Percentiles rank a stretch among this genome's conserved stretches.
Conservation (phyloP, 2,329 filamentous ascomycete species). For the Trichoderma sp. region DNA sequence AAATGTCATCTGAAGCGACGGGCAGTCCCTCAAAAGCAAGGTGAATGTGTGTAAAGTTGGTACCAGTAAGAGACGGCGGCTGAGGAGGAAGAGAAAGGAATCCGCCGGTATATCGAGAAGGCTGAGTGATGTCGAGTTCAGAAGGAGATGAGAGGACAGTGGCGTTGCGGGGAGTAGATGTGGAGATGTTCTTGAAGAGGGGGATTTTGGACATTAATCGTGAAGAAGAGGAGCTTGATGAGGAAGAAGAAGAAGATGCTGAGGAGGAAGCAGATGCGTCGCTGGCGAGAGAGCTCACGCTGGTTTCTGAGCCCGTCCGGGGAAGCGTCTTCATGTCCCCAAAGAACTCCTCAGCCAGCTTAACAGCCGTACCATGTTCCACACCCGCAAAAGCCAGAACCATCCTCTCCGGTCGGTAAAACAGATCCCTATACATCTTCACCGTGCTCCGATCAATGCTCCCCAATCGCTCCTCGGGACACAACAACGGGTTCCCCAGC, state of each 20-base stretch:
- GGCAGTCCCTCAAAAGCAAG: slow-evolving; percentile 93
- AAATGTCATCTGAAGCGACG: slow-evolving; percentile 88
- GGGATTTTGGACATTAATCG: slow-evolving; percentile 78
- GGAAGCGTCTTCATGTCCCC: slow-evolving; percentile 76
- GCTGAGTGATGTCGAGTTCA: slow-evolving; percentile 57
- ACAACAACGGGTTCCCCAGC: slow-evolving; percentile 87
- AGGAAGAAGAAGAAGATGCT: slow-evolving; percentile 23
- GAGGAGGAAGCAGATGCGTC: slow-evolving; percentile 34
- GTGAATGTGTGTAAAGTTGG: slow-evolving; percentile 87
- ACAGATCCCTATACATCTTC: slow-evolving; percentile 73
- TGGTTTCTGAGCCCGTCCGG: slow-evolving; percentile 58
- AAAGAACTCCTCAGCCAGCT: slow-evolving; percentile 79
- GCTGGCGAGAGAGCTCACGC: slow-evolving; percentile 40
- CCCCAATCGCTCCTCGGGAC: slow-evolving; percentile 76
- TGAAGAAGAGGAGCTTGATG: slow-evolving; percentile 42
- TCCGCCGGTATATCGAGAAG: slow-evolving; percentile 88
- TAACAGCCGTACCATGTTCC: slow-evolving; percentile 74
- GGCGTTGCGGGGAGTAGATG: slow-evolving; percentile 63
- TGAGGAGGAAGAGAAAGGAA: slow-evolving; percentile 83
- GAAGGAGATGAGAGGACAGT: slow-evolving; percentile 49
- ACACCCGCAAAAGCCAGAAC: slow-evolving; percentile 95
- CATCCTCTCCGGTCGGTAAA: slow-evolving; percentile 86
- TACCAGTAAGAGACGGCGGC: slow-evolving; percentile 73
- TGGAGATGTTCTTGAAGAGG: slow-evolving; percentile 86
- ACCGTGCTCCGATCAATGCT: slow-evolving; percentile 73